phyloP scores from a whole-genome alignment of 73 alveolate genomes.

The Paramecium sexaurelia region DNA sequence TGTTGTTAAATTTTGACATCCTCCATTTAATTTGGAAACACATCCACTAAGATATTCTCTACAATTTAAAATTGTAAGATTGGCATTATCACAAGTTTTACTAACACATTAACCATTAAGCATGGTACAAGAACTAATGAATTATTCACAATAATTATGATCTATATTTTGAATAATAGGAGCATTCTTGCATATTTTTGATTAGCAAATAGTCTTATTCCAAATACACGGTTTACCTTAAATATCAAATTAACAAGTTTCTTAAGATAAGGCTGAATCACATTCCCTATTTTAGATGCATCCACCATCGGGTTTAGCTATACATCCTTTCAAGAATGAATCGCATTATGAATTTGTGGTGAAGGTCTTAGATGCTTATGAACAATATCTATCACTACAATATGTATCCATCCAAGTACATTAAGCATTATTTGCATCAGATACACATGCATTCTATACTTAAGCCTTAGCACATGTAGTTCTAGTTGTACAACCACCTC shows the following conservation, averaged over 20 bases:
- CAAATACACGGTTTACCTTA: not conserved
- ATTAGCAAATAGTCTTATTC: not conserved
- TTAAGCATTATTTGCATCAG: not conserved
- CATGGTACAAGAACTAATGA: not conserved
- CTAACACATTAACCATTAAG: not conserved
- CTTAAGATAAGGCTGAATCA: not conserved
- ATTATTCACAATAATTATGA: not conserved
- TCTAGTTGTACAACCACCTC: slow-evolving; percentile 42
- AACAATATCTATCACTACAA: not conserved
- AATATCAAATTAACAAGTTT: not conserved
- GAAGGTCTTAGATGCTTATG: not conserved
- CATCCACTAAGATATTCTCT: not conserved
- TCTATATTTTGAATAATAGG: not conserved
- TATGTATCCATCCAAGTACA: slow-evolving; percentile 46
- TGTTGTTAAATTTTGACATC: not conserved
- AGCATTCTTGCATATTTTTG: slow-evolving; percentile 43
- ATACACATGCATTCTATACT: not conserved
- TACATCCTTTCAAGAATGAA: slow-evolving; percentile 3
- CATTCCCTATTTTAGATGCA: not conserved
- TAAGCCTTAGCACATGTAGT: not conserved
- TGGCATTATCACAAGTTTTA: not conserved
- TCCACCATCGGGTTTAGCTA: not conserved
- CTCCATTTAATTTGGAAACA: not conserved
- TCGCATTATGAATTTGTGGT: not conserved
- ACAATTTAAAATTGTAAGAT: not conserved